phyloP scores from a whole-genome alignment of 345 rosid species.

The Noccaea bulbosa region DNA sequence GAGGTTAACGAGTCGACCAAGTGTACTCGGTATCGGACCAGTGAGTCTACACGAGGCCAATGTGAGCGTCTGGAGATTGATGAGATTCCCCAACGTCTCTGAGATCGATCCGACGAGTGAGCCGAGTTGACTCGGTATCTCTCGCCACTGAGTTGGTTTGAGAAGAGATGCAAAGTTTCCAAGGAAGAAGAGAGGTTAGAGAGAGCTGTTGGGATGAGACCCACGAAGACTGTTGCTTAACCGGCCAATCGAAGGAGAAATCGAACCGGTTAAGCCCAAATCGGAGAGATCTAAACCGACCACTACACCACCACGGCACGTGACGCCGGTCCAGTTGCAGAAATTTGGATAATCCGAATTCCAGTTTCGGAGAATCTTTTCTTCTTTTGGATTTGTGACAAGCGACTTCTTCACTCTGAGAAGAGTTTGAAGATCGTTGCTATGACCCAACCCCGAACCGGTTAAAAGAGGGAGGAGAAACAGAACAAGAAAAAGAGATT shows the following conservation, averaged over 20 bases:
- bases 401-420: conserved; percentile 47
- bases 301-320: conserved; percentile 55
- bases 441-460: conserved; percentile 10
- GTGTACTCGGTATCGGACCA: conserved; percentile 72
- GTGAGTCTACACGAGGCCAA: conserved; percentile 66
- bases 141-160: conserved; percentile 69
- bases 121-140: conserved; percentile 65
- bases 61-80: conserved; percentile 59
- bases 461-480: conserved; percentile 4
- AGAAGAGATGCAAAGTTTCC: conserved; percentile 58
- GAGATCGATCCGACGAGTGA: conserved; percentile 60
- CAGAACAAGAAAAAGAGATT: conserved; percentile 18
- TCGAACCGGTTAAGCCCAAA: conserved; percentile 66
- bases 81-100: conserved; percentile 59
- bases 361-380: conserved; percentile 63
- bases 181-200: conserved; percentile 69
- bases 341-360: conserved; percentile 42
- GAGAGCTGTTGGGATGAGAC: conserved; percentile 64
- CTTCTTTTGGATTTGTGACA: conserved; percentile 49
- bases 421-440: conserved; percentile 29
- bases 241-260: conserved; percentile 53
- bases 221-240: conserved; percentile 55
- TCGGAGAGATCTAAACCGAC: conserved; percentile 65
- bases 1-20: conserved; percentile 68
- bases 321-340: conserved; percentile 73